Conservation (phyloP, 371 early-diverging fungal genomes). For the Nematocida sp. region DNA sequence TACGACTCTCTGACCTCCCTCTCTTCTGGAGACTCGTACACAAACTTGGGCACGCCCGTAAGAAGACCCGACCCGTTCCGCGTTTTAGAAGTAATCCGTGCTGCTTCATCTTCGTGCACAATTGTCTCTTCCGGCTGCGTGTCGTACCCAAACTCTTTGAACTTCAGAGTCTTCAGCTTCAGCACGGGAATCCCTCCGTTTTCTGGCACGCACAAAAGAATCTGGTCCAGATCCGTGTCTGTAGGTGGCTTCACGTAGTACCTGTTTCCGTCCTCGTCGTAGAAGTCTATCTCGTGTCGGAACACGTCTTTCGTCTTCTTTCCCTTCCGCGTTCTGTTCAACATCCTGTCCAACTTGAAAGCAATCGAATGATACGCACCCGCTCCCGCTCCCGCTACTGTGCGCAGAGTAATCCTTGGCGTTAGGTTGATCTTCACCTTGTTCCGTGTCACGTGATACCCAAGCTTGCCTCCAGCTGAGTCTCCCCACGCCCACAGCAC, state of each 20-base stretch:
- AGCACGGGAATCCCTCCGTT: not conserved
- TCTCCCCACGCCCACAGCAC: constrained; percentile 80
- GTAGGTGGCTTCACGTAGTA: not conserved
- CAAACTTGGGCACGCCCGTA: constrained; percentile 1
- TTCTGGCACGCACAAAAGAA: constrained; percentile 11
- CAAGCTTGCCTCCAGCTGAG: constrained; percentile 69
- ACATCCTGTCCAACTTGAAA: not conserved
- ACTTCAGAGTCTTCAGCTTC: not conserved
- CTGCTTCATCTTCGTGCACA: constrained; percentile 12
- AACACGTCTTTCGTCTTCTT: not conserved
- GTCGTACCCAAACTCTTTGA: not conserved
- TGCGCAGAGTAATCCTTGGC: constrained; percentile 16
- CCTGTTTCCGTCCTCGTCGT: constrained; percentile 25
- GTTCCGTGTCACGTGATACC: not conserved
- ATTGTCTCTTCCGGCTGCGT: not conserved
- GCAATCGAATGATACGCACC: constrained; percentile 47
- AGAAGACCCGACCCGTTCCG: not conserved
- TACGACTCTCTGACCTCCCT: constrained; percentile 51
- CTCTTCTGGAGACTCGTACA: constrained; percentile 1
- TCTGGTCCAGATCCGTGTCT: not conserved
- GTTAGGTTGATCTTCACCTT: not conserved
- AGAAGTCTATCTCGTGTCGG: constrained; percentile 1
- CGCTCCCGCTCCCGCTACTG: not conserved
- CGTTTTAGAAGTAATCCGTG: not conserved
- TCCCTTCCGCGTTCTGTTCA: constrained; percentile 4